phyloP scores from a whole-genome alignment of 2,329 filamentous ascomycete species.

The Emericellopsis atlantica region DNA sequence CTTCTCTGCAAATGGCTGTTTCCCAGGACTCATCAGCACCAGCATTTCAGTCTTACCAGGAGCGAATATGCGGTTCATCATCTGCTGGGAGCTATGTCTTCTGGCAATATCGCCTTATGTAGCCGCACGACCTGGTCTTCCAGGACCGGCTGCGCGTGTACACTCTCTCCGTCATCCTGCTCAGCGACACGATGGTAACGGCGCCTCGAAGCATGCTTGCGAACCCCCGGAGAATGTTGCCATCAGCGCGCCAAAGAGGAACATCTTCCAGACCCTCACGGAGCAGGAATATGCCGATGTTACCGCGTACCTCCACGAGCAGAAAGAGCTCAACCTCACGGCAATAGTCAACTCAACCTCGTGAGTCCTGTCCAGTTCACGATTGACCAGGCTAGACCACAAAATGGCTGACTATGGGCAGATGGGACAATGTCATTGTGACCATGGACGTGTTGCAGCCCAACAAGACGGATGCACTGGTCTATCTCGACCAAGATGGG shows the following conservation, averaged over 20 bases:
- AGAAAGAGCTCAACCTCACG: slow-evolving; percentile 25
- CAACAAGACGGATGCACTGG: slow-evolving; percentile 34
- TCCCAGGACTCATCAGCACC: too few relatives aligned
- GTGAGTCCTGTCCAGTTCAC: slow-evolving; percentile 21
- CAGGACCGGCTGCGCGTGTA: too few relatives aligned
- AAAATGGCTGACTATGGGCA: neutral
- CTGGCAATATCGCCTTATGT: too few relatives aligned
- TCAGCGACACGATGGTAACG: too few relatives aligned
- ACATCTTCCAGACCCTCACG: slow-evolving; percentile 24
- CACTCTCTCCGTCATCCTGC: neutral
- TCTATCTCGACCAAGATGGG: slow-evolving; percentile 26
- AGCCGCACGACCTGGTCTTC: too few relatives aligned
- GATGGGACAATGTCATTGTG: slow-evolving; percentile 10
- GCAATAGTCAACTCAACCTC: slow-evolving; percentile 14
- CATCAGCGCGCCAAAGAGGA: slow-evolving; percentile 23
- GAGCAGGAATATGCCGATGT: slow-evolving; percentile 22
- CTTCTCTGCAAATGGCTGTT: too few relatives aligned
- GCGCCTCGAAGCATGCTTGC: too few relatives aligned
- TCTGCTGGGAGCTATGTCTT: too few relatives aligned
- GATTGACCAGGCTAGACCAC: neutral
- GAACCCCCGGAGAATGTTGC: neutral
- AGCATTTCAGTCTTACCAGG: too few relatives aligned
- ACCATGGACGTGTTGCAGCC: slow-evolving; percentile 24
- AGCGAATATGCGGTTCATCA: too few relatives aligned
- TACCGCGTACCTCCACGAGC: slow-evolving; percentile 23